A percentile compares a stretch with the other conserved stretches of the same genome.
phyloP scores from a whole-genome alignment of 2,329 filamentous ascomycete species.

The Monilinia vaccinii-corymbosi region DNA sequence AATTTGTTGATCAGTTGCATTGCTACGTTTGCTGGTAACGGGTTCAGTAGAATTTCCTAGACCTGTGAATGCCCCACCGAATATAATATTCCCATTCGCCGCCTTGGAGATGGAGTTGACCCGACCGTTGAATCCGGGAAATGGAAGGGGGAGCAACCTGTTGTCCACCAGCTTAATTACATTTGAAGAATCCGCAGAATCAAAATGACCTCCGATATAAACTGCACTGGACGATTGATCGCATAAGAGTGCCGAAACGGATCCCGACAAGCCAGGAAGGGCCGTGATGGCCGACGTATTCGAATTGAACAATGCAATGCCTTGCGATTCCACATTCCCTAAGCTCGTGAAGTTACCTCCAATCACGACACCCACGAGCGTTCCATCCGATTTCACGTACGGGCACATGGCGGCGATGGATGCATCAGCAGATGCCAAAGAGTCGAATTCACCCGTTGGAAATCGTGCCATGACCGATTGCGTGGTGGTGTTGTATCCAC shows the following conservation, averaged over 20 bases:
- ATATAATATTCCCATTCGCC: conserved; percentile 76
- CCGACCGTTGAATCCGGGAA: conserved; percentile 89
- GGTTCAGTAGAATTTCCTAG: conserved; percentile 70
- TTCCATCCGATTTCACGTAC: conserved; percentile 58
- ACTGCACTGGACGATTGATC: conserved; percentile 70
- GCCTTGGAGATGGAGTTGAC: conserved; percentile 78
- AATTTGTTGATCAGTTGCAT: conserved; percentile 61
- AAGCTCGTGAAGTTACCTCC: conserved; percentile 95
- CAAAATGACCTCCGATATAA: conserved; percentile 85
- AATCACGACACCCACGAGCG: conserved; percentile 65
- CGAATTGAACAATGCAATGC: conserved; percentile 74
- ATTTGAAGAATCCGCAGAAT: conserved; percentile 72
- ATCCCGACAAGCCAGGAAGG: conserved; percentile 72
- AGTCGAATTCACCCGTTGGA: conserved; percentile 75
- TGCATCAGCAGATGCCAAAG: conserved; percentile 68
- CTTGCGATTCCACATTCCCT: conserved; percentile 63
- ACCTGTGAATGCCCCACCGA: conserved; percentile 83
- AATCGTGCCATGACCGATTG: conserved; percentile 72
- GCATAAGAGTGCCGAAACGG: conserved; percentile 75
- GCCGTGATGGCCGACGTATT: conserved; percentile 60
- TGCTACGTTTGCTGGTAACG: conserved; percentile 23
- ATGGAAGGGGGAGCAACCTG: conserved; percentile 74
- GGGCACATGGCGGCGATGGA: conserved; percentile 84
- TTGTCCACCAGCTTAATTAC: conserved; percentile 71
- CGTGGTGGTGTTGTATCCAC: conserved; percentile 57